Conservation (phyloP, 768 basidiomycete genomes). For the Austroboletus festivus region DNA sequence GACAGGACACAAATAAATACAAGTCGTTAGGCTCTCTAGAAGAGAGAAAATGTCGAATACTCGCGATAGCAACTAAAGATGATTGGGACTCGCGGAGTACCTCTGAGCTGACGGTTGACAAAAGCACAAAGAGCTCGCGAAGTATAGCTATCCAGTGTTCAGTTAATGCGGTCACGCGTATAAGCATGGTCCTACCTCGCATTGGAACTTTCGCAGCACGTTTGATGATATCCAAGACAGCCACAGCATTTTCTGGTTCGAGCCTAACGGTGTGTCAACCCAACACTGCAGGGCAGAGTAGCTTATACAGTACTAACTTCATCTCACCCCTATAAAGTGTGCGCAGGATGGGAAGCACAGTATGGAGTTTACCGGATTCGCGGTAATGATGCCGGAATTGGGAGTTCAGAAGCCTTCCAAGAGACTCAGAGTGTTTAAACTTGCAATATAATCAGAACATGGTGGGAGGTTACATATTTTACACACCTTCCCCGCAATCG, state of each 20-base stretch:
- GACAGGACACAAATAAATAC: slow-evolving; percentile 64
- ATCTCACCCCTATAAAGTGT: slow-evolving; percentile 21
- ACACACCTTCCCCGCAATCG: slow-evolving; percentile 24
- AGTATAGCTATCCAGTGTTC: slow-evolving; percentile 28
- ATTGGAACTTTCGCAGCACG: slow-evolving; percentile 19
- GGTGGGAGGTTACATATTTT: not conserved
- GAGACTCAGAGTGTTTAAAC: slow-evolving; percentile 23
- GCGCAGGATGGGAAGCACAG: slow-evolving; percentile 18
- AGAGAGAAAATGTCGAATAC: slow-evolving; percentile 55
- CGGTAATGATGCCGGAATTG: slow-evolving; percentile 15
- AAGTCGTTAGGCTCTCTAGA: slow-evolving; percentile 58
- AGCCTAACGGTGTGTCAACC: slow-evolving; percentile 19
- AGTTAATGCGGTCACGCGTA: slow-evolving; percentile 5
- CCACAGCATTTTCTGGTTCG: slow-evolving; percentile 14
- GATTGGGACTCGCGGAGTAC: slow-evolving; percentile 15
- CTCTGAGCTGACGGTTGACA: slow-evolving; percentile 24
- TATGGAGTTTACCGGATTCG: slow-evolving; percentile 4
- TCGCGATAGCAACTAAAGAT: slow-evolving; percentile 34
- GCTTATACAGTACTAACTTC: slow-evolving; percentile 19
- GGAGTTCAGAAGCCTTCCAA: slow-evolving; percentile 23
- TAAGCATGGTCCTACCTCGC: slow-evolving; percentile 21
- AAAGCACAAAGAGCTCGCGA: slow-evolving; percentile 33
- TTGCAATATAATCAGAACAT: slow-evolving; percentile 10
- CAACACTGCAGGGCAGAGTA: not conserved
- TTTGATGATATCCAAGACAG: slow-evolving; percentile 27